A percentile compares a stretch with the other conserved stretches of the same genome.
phyloP scores from a whole-genome alignment of 331 rosid species.

The Rhamnella rubrinervis region DNA sequence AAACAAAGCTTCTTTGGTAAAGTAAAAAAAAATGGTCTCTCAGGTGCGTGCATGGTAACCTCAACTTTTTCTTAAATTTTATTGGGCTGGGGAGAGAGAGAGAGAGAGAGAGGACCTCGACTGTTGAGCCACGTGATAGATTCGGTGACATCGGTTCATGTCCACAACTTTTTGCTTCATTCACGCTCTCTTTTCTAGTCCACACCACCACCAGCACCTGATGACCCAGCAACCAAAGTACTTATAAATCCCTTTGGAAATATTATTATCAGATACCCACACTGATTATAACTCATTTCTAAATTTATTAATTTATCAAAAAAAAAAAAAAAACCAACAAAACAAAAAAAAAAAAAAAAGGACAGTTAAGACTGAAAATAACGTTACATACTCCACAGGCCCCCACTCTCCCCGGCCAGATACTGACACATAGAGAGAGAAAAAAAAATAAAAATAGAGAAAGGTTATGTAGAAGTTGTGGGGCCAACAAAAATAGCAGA shows the following conservation, averaged over 20 bases:
- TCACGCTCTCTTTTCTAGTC: slow-evolving; percentile 42
- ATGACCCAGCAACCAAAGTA: slow-evolving; percentile 28
- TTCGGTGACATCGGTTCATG: slow-evolving; percentile 49
- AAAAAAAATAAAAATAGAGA: not conserved
- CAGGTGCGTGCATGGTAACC: slow-evolving; percentile 38
- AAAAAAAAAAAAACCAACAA: too few relatives aligned
- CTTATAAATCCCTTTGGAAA: not conserved
- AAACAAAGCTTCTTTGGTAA: slow-evolving; percentile 11
- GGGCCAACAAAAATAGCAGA: slow-evolving; percentile 8
- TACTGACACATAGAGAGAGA: not conserved
- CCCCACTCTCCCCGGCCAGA: not conserved
- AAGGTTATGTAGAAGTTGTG: slow-evolving; percentile 12
- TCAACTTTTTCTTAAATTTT: slow-evolving; percentile 42
- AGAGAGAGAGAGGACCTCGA: slow-evolving; percentile 41
- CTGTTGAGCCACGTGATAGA: slow-evolving; percentile 69
- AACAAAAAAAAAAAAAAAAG: not conserved
- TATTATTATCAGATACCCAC: not conserved
- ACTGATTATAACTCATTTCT: not conserved
- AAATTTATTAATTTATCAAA: not conserved
- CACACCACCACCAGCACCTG: slow-evolving; percentile 30
- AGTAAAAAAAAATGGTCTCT: not conserved
- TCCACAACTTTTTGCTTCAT: slow-evolving; percentile 48
- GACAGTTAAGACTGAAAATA: not conserved
- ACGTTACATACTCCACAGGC: not conserved
- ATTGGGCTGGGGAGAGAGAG: slow-evolving; percentile 22